Percentiles rank a stretch among this genome's conserved stretches.
These are phyloP conservation scores for Prunus yedoensis DNA, from an alignment of 331 rosid species.

Conservation along the genomic window DNA sequence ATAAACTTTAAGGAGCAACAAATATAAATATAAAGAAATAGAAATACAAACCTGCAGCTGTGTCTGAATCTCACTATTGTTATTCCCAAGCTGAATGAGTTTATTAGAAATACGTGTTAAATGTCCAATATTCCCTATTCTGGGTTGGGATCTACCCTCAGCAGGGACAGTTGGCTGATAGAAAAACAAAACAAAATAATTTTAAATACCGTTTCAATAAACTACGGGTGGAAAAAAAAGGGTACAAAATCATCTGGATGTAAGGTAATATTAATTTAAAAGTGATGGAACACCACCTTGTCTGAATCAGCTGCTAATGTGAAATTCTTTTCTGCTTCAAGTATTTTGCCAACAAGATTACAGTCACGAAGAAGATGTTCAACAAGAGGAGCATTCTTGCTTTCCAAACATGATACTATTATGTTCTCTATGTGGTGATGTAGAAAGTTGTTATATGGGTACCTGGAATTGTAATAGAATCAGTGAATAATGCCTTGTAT, in stretches of 20 bases:
- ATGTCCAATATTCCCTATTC: constrained; percentile 93
- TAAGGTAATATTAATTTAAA: constrained; percentile 1
- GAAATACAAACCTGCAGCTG: constrained; percentile 62
- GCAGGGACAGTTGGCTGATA: constrained; percentile 84
- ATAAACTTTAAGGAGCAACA: neutral
- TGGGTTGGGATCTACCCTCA: constrained; percentile 71
- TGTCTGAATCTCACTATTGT: constrained; percentile 61
- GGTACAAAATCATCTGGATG: neutral
- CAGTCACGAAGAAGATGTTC: constrained; percentile 77
- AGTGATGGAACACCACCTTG: constrained; percentile 49
- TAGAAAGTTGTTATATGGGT: constrained; percentile 93
- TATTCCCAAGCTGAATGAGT: constrained; percentile 73
- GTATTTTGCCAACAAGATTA: constrained; percentile 73
- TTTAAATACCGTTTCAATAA: neutral
- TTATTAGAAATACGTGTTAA: constrained; percentile 93
- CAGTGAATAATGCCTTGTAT: constrained; percentile 30
- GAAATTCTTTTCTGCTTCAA: constrained; percentile 69
- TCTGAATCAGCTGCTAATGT: constrained; percentile 54
- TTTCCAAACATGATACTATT: constrained; percentile 78
- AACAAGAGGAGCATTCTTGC: constrained; percentile 73
- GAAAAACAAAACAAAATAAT: constrained; percentile 25
- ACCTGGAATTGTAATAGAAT: constrained; percentile 50
- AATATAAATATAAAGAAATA: constrained; percentile 8
- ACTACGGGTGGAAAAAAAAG: neutral
- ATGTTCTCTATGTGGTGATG: constrained; percentile 93